Percentiles rank a stretch among this genome's conserved stretches.
Evolutionary conservation across 2,329 filamentous ascomycete species (phyloP).

Genomic region (Rhynchosporium agropyri): DNA sequence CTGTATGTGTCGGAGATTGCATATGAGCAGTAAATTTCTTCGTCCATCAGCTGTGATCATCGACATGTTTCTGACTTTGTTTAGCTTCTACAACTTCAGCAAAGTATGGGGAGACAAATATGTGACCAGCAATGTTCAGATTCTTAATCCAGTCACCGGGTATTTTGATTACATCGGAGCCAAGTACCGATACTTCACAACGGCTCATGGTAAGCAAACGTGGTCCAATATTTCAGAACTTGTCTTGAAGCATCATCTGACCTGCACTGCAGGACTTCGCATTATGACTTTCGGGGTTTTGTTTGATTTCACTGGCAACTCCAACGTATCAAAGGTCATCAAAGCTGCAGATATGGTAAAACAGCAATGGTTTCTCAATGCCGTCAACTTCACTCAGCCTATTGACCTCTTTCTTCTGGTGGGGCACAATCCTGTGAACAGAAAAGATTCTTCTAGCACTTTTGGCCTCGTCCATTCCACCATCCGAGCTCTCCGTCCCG

Average conservation of each 20-base stretch:
- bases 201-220: constrained; percentile 67
- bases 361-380: constrained; percentile 80
- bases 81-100: constrained; percentile 66
- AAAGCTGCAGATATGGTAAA: constrained; percentile 77
- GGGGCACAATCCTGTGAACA: constrained; percentile 77
- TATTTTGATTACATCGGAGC: constrained; percentile 74
- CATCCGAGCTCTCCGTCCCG: constrained; percentile 73
- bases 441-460: constrained; percentile 60
- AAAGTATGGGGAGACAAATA: constrained; percentile 74
- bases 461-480: constrained; percentile 74
- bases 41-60: not conserved
- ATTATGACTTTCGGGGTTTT: constrained; percentile 70
- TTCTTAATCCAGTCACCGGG: constrained; percentile 70
- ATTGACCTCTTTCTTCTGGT: constrained; percentile 79
- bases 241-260: not conserved
- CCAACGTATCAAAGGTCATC: constrained; percentile 84
- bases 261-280: constrained; percentile 27
- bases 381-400: constrained; percentile 73
- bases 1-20: constrained; percentile 75
- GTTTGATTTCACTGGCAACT: constrained; percentile 87
- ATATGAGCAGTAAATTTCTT: constrained; percentile 31
- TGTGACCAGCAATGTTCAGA: constrained; percentile 91
- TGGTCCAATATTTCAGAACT: not conserved
- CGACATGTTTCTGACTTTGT: not conserved
- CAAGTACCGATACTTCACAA: constrained; percentile 85